Evolutionary conservation across 768 basidiomycete species (phyloP).

Genomic region (Suillus bovinus): DNA sequence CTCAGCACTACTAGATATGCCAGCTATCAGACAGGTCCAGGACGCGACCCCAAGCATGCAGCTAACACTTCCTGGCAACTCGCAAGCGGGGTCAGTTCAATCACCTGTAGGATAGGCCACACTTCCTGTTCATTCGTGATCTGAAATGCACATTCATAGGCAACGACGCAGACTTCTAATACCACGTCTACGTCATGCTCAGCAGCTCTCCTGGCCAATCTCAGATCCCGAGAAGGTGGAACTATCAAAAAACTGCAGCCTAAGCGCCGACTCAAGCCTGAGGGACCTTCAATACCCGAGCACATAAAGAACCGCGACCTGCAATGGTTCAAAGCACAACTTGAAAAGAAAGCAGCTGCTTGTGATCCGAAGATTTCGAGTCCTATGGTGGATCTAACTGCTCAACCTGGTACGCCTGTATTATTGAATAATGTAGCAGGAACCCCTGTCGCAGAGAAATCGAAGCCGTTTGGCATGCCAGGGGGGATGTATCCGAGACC

Average conservation of each 20-base stretch:
- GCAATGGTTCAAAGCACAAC: conserved; percentile 27
- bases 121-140: neutral
- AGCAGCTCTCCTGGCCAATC: conserved; percentile 2
- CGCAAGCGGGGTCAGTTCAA: neutral
- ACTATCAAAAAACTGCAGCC: conserved; percentile 24
- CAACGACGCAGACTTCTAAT: neutral
- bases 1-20: neutral
- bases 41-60: neutral
- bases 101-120: neutral
- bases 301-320: conserved; percentile 30
- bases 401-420: neutral
- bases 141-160: neutral
- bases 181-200: neutral
- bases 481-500: neutral
- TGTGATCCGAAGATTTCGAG: neutral
- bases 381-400: neutral
- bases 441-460: neutral
- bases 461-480: neutral
- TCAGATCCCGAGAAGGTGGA: neutral
- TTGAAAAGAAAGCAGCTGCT: conserved; percentile 7
- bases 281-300: conserved; percentile 19
- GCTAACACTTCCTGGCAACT: neutral
- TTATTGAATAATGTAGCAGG: too few species aligned
- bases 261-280: conserved; percentile 20
- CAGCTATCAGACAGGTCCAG: neutral